Conservation (phyloP, 176 grass and related monocot genomes). For the Carex cristatella region DNA sequence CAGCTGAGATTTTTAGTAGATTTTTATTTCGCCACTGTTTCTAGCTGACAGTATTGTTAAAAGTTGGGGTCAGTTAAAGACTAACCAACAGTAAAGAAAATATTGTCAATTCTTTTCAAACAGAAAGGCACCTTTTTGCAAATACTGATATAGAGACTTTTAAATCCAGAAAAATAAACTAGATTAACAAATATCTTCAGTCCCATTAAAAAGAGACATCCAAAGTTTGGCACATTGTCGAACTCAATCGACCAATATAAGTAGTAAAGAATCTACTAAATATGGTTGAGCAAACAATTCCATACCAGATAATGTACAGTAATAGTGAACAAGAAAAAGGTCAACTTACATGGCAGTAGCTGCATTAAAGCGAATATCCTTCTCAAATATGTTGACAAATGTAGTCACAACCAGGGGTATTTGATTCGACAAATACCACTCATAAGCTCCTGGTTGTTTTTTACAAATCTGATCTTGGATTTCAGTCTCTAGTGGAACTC, state of each 20-base stretch:
- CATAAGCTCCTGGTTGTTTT: constrained; percentile 52
- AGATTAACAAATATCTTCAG: background rate
- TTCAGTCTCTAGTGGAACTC: constrained; percentile 59
- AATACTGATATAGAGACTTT: background rate
- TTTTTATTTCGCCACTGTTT: background rate
- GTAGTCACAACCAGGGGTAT: constrained; percentile 70
- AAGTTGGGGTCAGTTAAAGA: background rate
- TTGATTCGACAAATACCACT: constrained; percentile 86
- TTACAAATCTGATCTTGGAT: constrained; percentile 63
- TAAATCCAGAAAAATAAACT: background rate
- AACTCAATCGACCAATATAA: background rate
- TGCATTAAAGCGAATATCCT: constrained; percentile 60
- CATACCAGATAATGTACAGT: background rate
- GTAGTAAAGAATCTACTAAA: background rate
- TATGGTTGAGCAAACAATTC: background rate
- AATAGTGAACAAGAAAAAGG: constrained; percentile 7
- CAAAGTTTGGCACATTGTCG: background rate
- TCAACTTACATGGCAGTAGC: constrained; percentile 64
- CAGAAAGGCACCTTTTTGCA: background rate
- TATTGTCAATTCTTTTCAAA: background rate
- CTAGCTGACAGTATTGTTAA: background rate
- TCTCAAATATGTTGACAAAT: constrained; percentile 87
- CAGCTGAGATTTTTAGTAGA: background rate
- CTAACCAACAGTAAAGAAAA: background rate
- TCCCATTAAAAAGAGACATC: background rate